These are phyloP conservation scores for Zarea fungicola DNA, from an alignment of 2,329 filamentous ascomycete species.

Conservation along the genomic window DNA sequence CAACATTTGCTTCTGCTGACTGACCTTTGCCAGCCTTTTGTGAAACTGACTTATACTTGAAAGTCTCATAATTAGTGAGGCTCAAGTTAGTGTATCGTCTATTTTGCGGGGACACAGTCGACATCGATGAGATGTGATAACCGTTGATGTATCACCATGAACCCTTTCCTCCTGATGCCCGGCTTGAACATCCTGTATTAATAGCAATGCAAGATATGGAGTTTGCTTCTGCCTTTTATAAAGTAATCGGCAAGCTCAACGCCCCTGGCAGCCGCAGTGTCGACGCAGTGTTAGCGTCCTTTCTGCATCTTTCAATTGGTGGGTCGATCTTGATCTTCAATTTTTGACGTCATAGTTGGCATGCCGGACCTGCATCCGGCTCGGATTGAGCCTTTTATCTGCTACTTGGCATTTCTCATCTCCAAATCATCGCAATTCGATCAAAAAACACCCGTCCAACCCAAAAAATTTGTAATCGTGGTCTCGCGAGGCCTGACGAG, in stretches of 20 bases:
- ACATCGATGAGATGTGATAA: too few relatives aligned
- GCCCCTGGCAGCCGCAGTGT: background rate
- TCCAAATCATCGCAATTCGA: background rate
- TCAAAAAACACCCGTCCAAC: too few relatives aligned
- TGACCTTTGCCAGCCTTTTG: too few relatives aligned
- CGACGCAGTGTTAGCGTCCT: background rate
- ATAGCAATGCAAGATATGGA: too few relatives aligned
- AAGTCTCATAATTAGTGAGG: too few relatives aligned
- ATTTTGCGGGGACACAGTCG: too few relatives aligned
- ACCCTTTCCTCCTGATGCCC: too few relatives aligned
- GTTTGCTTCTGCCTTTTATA: background rate
- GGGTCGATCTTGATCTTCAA: slow-evolving; percentile 10
- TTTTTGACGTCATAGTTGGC: slow-evolving; percentile 12
- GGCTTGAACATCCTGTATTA: too few relatives aligned
- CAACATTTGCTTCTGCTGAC: too few relatives aligned
- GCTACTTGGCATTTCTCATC: background rate
- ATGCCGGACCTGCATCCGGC: background rate
- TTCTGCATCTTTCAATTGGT: slow-evolving; percentile 3
- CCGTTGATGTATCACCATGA: too few relatives aligned
- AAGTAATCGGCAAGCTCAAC: background rate
- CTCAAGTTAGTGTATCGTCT: too few relatives aligned
- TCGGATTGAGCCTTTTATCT: slow-evolving; percentile 7
- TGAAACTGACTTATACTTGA: too few relatives aligned
- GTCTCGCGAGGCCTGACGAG: background rate
- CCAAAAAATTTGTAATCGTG: background rate